Evolutionary conservation across 106 monocot species (phyloP).

Genomic region (Apostasia ramifera): DNA sequence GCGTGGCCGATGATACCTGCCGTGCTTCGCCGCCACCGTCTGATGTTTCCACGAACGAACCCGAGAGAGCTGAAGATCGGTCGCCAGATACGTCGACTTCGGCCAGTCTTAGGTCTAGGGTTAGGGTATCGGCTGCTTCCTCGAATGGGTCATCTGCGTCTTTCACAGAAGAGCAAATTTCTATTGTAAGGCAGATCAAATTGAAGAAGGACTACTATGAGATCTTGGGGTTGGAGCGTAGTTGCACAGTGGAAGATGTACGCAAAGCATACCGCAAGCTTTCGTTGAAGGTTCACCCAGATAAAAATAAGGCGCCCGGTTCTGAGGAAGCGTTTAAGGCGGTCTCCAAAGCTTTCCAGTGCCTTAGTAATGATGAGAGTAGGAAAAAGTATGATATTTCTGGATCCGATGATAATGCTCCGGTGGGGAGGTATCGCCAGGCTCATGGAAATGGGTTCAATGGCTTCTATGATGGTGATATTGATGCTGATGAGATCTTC

Average conservation of each 20-base stretch:
- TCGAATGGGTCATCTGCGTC: constrained; percentile 20
- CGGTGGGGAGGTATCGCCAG: constrained; percentile 19
- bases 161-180: constrained; percentile 85
- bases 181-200: constrained; percentile 72
- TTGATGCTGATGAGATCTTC: constrained; percentile 96
- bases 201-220: constrained; percentile 83
- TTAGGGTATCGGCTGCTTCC: constrained; percentile 11
- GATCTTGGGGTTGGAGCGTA: constrained; percentile 69
- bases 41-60: neutral
- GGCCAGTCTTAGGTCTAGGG: constrained; percentile 8
- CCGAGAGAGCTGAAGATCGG: neutral
- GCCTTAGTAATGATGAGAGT: constrained; percentile 77
- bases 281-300: constrained; percentile 91
- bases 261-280: constrained; percentile 85
- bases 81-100: constrained; percentile 7
- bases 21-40: constrained; percentile 13
- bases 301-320: constrained; percentile 93
- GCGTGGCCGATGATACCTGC: neutral
- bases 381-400: constrained; percentile 77
- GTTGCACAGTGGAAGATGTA: constrained; percentile 82
- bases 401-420: constrained; percentile 63
- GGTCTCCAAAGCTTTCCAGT: constrained; percentile 95
- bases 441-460: constrained; percentile 28
- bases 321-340: constrained; percentile 93
- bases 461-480: constrained; percentile 75